Base-by-base conservation (phyloP, 352 stramenopile species). In the Phytophthora brassicae region DNA sequence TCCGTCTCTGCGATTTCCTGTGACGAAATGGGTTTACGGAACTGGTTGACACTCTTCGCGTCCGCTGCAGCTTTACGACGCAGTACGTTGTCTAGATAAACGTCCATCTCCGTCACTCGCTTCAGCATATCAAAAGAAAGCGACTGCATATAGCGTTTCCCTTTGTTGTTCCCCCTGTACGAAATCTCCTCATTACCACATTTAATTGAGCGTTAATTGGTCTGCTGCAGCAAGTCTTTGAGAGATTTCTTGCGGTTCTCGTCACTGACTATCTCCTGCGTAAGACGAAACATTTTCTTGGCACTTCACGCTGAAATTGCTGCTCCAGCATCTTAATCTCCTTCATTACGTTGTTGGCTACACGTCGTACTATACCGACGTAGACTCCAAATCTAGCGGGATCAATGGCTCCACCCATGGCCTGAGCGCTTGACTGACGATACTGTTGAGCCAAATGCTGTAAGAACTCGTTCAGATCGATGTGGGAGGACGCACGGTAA, bases 1-100 rank as follows among this genome's bases (percentile, higher is more conserved):
- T 94, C 83, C 0, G 74, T 89, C 35, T 92, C 80, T 0, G 81
- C 83, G 38, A 94, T 93, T 17, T 80, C 72, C 41, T 90, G 74
- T 0, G 84, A 83, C 3, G 80, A 86, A 49, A 95, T 89, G 0
- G 75, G 69, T 41, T 61, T 64, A 17, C 55, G 50, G 43, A 61
- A 66, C 19, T 71, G 60, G 6, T 79, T 60, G 16, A 60, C 56
- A 14, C 38, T 70, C 19, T 69, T 75, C 11, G 67, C 66, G 11
- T 71, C 59, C 6, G 62, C 64, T 19, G 72, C 56, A 20, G 80
- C 66, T 57, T 92, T 89, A 20, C 77, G 69, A 17, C 78, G 70
- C 60, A 95, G 50, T n/a, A 89, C 69, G 8, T 91, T 90, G 67
- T 95, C 86, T 39, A 95, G 53, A 60, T 92, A 92, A 50, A 91